phyloP scores from a whole-genome alignment of 2,329 filamentous ascomycete species.

The Periconia sp. region DNA sequence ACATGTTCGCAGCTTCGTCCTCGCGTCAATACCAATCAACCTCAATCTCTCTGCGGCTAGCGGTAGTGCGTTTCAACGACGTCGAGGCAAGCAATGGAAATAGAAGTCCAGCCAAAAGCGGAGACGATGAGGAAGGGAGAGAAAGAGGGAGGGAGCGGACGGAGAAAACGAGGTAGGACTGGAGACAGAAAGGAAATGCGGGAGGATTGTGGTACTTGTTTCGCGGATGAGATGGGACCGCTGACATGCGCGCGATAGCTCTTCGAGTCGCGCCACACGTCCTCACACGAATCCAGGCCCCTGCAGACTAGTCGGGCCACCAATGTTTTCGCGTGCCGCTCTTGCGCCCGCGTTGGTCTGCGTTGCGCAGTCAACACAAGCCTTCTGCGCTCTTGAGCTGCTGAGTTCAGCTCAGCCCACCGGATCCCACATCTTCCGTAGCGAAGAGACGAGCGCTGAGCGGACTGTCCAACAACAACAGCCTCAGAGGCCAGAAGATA shows the following conservation, averaged over 20 bases:
- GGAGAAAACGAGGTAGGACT: conserved; percentile 19
- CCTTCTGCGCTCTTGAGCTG: background rate
- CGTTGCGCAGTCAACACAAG: background rate
- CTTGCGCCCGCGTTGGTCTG: no score
- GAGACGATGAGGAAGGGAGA: background rate
- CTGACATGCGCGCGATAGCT: background rate
- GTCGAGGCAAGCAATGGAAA: background rate
- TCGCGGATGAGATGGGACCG: conserved; percentile 19
- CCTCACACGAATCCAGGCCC: conserved; percentile 14
- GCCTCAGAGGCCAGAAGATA: conserved; percentile 6
- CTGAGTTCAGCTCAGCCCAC: background rate
- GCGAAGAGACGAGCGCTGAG: background rate
- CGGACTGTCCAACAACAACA: background rate
- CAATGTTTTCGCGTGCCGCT: no score
- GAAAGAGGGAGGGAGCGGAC: conserved; percentile 6
- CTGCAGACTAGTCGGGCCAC: no score
- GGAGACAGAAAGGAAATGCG: conserved; percentile 18
- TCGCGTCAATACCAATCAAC: no score
- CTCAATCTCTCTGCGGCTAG: background rate
- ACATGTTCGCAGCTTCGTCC: conserved; percentile 59
- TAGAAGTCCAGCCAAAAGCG: background rate
- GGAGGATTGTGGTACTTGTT: conserved; percentile 31
- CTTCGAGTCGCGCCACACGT: conserved; percentile 1
- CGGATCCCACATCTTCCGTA: conserved; percentile 1
- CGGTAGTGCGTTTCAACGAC: background rate